Percentiles rank a stretch among this genome's conserved stretches.
phyloP scores from a whole-genome alignment of 2,329 filamentous ascomycete genomes.

The Exophiala viscosa region DNA sequence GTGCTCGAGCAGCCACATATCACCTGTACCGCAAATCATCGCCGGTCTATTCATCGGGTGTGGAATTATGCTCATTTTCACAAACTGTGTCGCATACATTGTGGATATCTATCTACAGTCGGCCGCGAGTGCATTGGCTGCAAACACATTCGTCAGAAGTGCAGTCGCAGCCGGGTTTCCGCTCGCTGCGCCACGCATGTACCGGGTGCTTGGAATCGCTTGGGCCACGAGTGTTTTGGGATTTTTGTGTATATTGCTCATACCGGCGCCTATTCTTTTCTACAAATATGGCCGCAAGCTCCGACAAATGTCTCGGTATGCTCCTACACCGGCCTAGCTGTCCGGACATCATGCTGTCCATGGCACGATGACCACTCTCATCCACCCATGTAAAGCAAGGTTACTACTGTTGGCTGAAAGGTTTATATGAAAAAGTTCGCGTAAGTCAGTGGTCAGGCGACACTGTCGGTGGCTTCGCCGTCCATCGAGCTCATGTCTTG shows the following conservation, averaged over 20 bases:
- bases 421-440: too few species aligned
- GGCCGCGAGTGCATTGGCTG: constrained; percentile 24
- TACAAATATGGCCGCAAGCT: constrained; percentile 40
- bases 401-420: neutral
- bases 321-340: constrained; percentile 7
- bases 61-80: constrained; percentile 74
- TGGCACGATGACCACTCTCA: neutral
- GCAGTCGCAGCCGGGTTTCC: constrained; percentile 24
- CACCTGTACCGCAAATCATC: constrained; percentile 71
- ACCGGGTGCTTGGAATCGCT: constrained; percentile 34
- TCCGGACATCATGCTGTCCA: neutral
- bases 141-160: constrained; percentile 22
- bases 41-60: constrained; percentile 75
- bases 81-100: constrained; percentile 41
- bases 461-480: too few species aligned
- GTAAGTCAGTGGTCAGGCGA: too few species aligned
- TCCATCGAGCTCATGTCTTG: too few species aligned
- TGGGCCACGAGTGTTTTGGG: constrained; percentile 40
- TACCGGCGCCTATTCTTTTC: constrained; percentile 40
- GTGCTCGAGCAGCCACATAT: constrained; percentile 52
- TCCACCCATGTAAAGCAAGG: neutral
- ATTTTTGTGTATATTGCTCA: constrained; percentile 37
- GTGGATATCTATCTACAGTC: constrained; percentile 27
- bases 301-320: constrained; percentile 36
- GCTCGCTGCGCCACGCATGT: constrained; percentile 35